Evolutionary conservation across 257 asterid species (phyloP), one percentile per base, ranked within the genome.

Genomic region (Solanum paucissectum): DNA sequence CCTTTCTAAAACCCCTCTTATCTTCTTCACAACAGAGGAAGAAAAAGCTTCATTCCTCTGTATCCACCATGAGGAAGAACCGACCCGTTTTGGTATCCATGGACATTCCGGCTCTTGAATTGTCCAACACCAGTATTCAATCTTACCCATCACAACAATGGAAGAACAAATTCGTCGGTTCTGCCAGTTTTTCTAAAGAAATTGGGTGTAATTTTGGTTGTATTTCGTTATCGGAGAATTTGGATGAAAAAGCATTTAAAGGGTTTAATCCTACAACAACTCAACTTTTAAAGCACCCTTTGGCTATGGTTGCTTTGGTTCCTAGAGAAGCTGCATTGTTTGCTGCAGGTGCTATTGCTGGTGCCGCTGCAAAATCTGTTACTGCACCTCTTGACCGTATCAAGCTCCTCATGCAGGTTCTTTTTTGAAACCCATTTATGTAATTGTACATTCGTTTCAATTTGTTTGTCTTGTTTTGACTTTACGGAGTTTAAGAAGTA

Each of bases 341-440:
- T 85, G 94, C 95, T 69, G 99, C 99, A 87, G 99, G 99, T 18
- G 99, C 99, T 12, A 86, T 97, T 76, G 98, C 98, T 85, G 98
- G 99, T 42, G 96, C 98, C 64, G 94, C 98, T 12, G 98, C 99
- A 4, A 97, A 97, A 89, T 91, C 98, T 32, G 93, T 97, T 83
- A 97, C 98, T 12, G 99, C 98, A 14, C 99, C 99, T 38, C 98
- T 97, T 83, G 99, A 97, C 90, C 96, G 99, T 64, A 89, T 96
- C 87, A 97, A 97, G 94, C 94, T 97, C 66, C 95, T 97, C 83
- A 91, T 97, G 99, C 99, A 97, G 98, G 99, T 95, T 0, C 49
- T 21, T 82, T 72, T 1, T 20, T 11, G 14, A 12, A 72, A 73
- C 14, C 6, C 18, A 40, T 33, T 72, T 52, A 25, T 64, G n/a